Base-by-base conservation (phyloP, 306 rosid genomes). In the Mimosa pudica region DNA sequence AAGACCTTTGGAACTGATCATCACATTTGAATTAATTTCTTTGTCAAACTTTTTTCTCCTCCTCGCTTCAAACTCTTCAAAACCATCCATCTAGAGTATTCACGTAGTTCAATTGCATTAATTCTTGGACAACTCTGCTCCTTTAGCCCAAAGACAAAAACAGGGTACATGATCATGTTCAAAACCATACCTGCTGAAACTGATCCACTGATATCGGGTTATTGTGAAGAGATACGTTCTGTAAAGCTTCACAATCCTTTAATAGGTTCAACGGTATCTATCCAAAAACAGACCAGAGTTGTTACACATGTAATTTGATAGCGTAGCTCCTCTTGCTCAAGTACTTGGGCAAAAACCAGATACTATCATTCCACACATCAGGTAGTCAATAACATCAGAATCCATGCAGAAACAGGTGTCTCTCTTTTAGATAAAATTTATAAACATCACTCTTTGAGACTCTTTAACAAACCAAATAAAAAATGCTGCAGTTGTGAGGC, bases 1-100 rank as follows among this genome's bases (percentile, higher is more conserved):
- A 2, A 96, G 96, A 83, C 98, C 96, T 82, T 86, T 95, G 78
- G 98, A 95, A 68, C 98, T 77, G 42, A 95, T 91, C 94, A 95
- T 91, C 64, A 91, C 98, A 77, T 95, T 95, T 47, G 97, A 89
- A 83, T 90, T 94, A 55, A 93, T 93, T 74, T 95, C 98, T 84
- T 95, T 95, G 92, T 95, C 98, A 41, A 95, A 88, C 88, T 93
- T 95, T 90, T 89, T 95, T 87, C 76, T 95, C 87, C 98, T 90
- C 78, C 97, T 91, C 4, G 80, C 88, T 88, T 95, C 99, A 82
- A 90, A 95, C 78, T 95, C 99, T 89, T 88, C 92, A 85, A 95
- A 95, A 64, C 97, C 98, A 70, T 93, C 97, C 93, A 93, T 90
- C 98, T 95, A 74, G 36, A 44, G 65, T 24, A 70, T 70, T 74